phyloP scores from a whole-genome alignment of 345 rosid genomes.

The Linum lewisii region DNA sequence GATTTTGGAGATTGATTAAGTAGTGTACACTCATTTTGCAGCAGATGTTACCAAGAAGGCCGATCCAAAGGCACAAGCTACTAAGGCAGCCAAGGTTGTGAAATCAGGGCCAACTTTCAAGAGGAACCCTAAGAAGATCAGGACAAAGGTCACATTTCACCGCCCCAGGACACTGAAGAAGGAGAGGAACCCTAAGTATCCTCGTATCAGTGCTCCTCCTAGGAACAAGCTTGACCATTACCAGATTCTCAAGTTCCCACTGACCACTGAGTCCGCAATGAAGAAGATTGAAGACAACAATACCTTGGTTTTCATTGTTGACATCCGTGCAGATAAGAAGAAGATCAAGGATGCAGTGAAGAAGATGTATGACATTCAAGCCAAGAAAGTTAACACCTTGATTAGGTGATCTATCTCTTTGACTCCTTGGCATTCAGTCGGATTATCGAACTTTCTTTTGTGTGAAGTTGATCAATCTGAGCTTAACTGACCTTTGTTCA shows the following conservation, averaged over 20 bases:
- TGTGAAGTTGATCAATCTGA: background rate
- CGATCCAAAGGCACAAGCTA: constrained; percentile 7
- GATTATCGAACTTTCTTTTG: too few relatives aligned
- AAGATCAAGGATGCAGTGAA: constrained; percentile 9
- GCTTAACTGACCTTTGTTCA: background rate
- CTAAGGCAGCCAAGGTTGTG: constrained; percentile 10
- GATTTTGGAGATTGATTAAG: too few relatives aligned
- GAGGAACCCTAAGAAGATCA: constrained; percentile 8
- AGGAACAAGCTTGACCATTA: constrained; percentile 12
- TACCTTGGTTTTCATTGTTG: constrained; percentile 8
- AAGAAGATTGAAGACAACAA: constrained; percentile 10
- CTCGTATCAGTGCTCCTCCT: constrained; percentile 6
- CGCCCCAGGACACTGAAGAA: constrained; percentile 10
- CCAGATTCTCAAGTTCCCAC: constrained; percentile 7
- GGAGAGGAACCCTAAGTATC: constrained; percentile 12
- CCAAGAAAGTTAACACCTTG: constrained; percentile 11
- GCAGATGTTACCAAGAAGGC: constrained; percentile 5
- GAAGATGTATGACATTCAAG: constrained; percentile 10
- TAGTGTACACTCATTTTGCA: background rate
- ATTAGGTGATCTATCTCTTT: background rate
- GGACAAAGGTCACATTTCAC: constrained; percentile 11
- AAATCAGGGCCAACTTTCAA: constrained; percentile 8
- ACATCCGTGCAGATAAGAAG: constrained; percentile 10
- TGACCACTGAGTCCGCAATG: constrained; percentile 10
- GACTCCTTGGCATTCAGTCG: background rate